These are phyloP conservation scores for Penicillium samsonianum DNA, from an alignment of 495 filamentous ascomycete genomes.

Conservation along the genomic window DNA sequence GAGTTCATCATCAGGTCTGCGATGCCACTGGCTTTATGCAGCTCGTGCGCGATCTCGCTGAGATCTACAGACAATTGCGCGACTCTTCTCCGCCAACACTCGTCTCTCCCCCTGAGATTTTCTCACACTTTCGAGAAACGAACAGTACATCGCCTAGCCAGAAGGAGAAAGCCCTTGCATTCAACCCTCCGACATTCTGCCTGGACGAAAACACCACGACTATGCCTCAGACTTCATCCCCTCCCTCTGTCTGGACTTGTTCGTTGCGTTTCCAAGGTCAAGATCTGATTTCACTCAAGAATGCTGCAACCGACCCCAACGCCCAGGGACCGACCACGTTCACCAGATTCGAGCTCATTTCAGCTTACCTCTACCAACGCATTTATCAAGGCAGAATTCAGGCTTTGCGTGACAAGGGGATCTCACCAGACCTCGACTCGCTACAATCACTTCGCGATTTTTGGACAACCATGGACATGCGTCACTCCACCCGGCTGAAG, in stretches of 20 bases:
- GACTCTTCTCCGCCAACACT: conserved; percentile 5
- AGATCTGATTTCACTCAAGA: neutral
- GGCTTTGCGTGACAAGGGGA: neutral
- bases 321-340: neutral
- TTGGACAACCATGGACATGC: conserved; percentile 11
- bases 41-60: conserved; percentile 6
- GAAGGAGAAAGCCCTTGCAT: neutral
- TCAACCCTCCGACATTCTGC: neutral
- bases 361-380: neutral
- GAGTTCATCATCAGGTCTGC: conserved; percentile 12
- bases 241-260: neutral
- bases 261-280: neutral
- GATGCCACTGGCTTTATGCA: conserved; percentile 11
- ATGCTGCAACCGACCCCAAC: neutral
- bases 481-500: neutral
- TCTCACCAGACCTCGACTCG: neutral
- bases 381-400: conserved; percentile 1
- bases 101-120: neutral
- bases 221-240: too few relatives aligned
- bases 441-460: neutral
- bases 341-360: conserved; percentile 6
- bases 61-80: conserved; percentile 4
- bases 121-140: neutral
- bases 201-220: neutral
- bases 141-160: neutral